These are phyloP conservation scores for Coniochaeta sp. DNA, from an alignment of 2,329 filamentous ascomycete species.

Conservation along the genomic window DNA sequence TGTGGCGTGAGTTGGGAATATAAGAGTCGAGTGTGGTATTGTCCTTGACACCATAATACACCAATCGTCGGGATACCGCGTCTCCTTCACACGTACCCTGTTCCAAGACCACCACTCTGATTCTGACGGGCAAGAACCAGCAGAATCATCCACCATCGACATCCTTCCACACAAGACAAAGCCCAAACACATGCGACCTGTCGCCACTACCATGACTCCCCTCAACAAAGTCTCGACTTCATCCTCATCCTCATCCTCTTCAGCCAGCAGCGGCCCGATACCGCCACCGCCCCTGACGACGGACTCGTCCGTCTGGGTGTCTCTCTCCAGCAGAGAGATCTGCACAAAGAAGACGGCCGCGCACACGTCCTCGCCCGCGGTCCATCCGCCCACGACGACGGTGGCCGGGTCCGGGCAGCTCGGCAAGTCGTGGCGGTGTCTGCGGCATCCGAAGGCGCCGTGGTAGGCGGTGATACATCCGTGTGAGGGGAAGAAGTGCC, in stretches of 20 bases:
- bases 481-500: too few relatives aligned
- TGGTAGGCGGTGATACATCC: neutral
- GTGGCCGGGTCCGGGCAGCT: neutral
- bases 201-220: neutral
- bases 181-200: neutral
- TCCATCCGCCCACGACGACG: neutral
- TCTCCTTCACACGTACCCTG: too few relatives aligned
- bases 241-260: neutral
- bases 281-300: neutral
- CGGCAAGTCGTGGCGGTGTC: neutral
- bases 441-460: neutral
- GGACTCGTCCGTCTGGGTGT: neutral
- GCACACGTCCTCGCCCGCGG: neutral
- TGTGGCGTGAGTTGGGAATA: neutral
- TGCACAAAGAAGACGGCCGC: neutral
- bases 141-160: neutral
- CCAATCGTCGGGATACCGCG: too few relatives aligned
- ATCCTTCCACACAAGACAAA: neutral
- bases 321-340: neutral
- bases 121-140: neutral
- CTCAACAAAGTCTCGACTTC: neutral
- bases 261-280: neutral
- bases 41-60: too few relatives aligned
- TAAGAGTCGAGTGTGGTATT: neutral
- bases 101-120: too few relatives aligned